A percentile compares a stretch with the other conserved stretches of the same genome.
Evolutionary conservation across 192 early-diverging fungal genomes (phyloP).

Genomic region (Phycomyces nitens): DNA sequence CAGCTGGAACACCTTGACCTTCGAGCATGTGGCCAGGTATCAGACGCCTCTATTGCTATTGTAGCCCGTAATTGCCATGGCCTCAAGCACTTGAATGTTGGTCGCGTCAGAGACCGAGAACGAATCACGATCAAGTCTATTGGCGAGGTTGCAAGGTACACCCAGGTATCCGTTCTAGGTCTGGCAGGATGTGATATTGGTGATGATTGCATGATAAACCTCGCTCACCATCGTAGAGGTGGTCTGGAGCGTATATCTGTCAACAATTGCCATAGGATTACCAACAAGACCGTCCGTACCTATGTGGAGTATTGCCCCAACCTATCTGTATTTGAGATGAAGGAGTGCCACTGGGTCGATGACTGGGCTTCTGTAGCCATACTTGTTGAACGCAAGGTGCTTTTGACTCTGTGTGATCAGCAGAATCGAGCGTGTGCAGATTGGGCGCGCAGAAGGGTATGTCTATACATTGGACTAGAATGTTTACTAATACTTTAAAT

Average conservation of each 20-base stretch:
- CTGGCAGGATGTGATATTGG: conserved; percentile 48
- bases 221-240: conserved; percentile 36
- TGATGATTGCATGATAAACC: conserved; percentile 43
- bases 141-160: conserved; percentile 42
- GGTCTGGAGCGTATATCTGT: conserved; percentile 47
- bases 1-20: conserved; percentile 42
- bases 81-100: conserved; percentile 48
- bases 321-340: conserved; percentile 51
- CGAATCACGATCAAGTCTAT: conserved; percentile 45
- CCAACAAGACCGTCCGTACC: conserved; percentile 39
- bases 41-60: conserved; percentile 36
- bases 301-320: conserved; percentile 41
- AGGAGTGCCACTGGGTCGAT: conserved; percentile 44
- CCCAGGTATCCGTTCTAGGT: conserved; percentile 40
- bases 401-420: conserved; percentile 44
- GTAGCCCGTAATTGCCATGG: conserved; percentile 36
- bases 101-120: conserved; percentile 38
- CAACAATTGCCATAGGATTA: conserved; percentile 44
- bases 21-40: conserved; percentile 44
- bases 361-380: conserved; percentile 45
- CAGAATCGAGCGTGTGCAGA: conserved; percentile 40
- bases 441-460: conserved; percentile 33
- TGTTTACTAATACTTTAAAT: too few species aligned
- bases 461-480: too few species aligned
- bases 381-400: conserved; percentile 39